Conservation (phyloP, 352 stramenopile genomes). For the Pythium brachiatum region DNA sequence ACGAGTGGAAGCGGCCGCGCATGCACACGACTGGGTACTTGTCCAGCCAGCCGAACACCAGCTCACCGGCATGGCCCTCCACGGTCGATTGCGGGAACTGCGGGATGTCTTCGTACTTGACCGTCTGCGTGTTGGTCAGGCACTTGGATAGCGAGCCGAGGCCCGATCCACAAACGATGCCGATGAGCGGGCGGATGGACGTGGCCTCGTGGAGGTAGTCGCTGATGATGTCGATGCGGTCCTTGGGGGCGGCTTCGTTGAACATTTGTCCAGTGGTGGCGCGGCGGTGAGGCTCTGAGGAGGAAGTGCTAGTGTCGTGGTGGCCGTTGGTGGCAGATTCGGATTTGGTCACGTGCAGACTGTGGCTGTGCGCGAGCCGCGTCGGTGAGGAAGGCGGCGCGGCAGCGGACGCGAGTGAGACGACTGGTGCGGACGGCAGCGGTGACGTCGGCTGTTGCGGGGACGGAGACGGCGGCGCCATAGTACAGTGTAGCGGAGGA, state of each 20-base stretch:
- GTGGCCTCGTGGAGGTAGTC: conserved; percentile 63
- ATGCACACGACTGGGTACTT: conserved; percentile 91
- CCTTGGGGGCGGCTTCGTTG: conserved; percentile 56
- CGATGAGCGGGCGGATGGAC: conserved; percentile 55
- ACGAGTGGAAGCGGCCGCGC: conserved; percentile 95
- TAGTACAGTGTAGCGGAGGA: not conserved
- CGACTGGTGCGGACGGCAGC: not conserved
- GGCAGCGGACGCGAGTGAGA: not conserved
- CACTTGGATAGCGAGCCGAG: conserved; percentile 91
- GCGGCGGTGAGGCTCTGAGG: conserved; percentile 30
- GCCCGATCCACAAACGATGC: conserved; percentile 94
- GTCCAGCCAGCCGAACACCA: conserved; percentile 94
- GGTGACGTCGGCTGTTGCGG: conserved; percentile 6
- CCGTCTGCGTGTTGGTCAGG: conserved; percentile 83
- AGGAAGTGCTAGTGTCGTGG: conserved; percentile 11
- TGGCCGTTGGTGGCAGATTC: conserved; percentile 19
- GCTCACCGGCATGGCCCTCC: conserved; percentile 91
- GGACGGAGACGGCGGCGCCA: conserved; percentile 13
- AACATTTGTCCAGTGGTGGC: conserved; percentile 62
- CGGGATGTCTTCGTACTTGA: conserved; percentile 94
- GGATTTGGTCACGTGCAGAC: conserved; percentile 11
- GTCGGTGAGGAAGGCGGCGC: not conserved
- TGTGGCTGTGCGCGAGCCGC: conserved; percentile 17
- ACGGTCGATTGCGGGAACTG: conserved; percentile 92
- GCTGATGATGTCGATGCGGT: conserved; percentile 80